Evolutionary conservation across 352 stramenopile species (phyloP).

Genomic region (Phytophthora tentaculata): DNA sequence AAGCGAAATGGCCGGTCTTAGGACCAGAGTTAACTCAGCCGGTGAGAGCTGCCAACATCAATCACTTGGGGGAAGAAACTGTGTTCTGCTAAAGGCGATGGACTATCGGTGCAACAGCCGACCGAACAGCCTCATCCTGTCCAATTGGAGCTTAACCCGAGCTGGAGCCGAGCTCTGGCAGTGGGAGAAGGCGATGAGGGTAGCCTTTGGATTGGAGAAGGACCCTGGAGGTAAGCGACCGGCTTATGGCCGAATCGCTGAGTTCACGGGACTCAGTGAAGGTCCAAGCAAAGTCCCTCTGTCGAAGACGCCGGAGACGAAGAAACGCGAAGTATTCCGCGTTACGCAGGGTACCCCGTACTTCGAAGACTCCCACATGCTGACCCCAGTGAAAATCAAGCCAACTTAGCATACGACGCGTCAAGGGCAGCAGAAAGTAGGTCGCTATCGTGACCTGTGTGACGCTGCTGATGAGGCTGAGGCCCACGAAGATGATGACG

Average conservation of each 20-base stretch:
- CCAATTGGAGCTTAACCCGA: neutral
- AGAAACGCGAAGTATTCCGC: neutral
- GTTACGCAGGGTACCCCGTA: neutral
- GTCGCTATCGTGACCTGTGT: neutral
- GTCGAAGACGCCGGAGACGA: neutral
- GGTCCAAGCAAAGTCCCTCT: neutral
- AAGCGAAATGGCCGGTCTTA: conserved; percentile 2
- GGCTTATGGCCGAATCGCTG: neutral
- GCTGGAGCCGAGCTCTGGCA: neutral
- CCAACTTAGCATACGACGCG: neutral
- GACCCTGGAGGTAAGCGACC: neutral
- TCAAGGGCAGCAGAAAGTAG: neutral
- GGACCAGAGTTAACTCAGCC: conserved; percentile 2
- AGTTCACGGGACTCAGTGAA: neutral
- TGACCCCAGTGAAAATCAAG: neutral
- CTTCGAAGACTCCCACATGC: neutral
- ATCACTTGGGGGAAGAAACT: neutral
- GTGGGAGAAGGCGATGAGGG: neutral
- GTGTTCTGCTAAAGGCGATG: neutral
- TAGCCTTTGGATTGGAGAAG: neutral
- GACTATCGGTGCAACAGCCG: neutral
- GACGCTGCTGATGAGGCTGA: neutral
- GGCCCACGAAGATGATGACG: neutral
- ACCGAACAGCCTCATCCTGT: neutral
- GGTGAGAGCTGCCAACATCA: neutral